Evolutionary conservation across 2,329 filamentous ascomycete species (phyloP).

Genomic region (Beauveria caledonica): DNA sequence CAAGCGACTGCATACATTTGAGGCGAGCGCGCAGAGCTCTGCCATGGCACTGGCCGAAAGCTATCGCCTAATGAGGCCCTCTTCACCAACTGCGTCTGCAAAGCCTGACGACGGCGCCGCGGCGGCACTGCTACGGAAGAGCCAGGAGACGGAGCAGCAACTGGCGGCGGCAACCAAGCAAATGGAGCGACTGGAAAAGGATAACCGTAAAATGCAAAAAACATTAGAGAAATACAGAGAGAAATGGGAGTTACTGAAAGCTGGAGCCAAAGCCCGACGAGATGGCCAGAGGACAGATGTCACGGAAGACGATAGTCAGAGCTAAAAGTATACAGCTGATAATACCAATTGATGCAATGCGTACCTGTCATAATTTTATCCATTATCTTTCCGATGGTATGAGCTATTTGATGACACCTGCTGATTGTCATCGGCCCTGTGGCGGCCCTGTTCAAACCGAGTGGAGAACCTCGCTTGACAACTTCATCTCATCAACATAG

Average conservation of each 20-base stretch:
- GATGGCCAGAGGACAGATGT: conserved; percentile 10
- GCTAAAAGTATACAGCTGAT: not conserved
- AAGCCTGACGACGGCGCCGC: conserved; percentile 28
- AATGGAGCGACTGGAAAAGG: conserved; percentile 58
- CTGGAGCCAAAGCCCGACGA: conserved; percentile 49
- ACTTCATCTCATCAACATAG: not conserved
- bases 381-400: not conserved
- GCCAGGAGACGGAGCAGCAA: conserved; percentile 61
- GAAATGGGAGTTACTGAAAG: conserved; percentile 54
- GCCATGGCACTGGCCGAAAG: conserved; percentile 82
- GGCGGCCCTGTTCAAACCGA: not conserved
- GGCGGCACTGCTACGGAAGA: conserved; percentile 29
- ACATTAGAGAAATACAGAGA: conserved; percentile 51
- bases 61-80: conserved; percentile 52
- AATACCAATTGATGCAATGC: not conserved
- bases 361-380: too few species aligned
- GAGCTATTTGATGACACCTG: not conserved
- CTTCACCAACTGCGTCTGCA: conserved; percentile 35
- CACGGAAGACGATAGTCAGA: conserved; percentile 6
- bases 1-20: conserved; percentile 84
- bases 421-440: not conserved
- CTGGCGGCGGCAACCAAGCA: conserved; percentile 49
- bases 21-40: conserved; percentile 82
- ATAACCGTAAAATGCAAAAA: conserved; percentile 46
- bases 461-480: not conserved